Base-by-base conservation (phyloP, 1,284 basidiomycete species). In the Ganoderma meredithae region DNA sequence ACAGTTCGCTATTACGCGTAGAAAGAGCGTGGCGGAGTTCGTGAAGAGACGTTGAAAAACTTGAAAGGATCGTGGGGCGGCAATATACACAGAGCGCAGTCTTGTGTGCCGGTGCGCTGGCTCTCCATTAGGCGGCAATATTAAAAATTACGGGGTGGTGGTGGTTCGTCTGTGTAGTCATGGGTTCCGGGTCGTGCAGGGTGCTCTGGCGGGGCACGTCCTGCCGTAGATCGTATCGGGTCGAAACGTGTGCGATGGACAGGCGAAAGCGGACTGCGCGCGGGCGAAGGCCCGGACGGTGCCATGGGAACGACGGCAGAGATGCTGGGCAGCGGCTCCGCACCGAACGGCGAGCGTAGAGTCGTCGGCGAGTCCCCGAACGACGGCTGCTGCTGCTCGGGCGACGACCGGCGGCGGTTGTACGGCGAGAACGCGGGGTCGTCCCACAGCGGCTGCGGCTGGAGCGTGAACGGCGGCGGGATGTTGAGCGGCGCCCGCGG, bases 391-490 rank as follows among this genome's bases (percentile, higher is more conserved):
- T 65, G 47, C 47, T 47, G 70, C 39, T 63, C 61, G 33, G 74
- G 63, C 4, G 75, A 70, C 27, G 72, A 69, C 62, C 71, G 63
- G 44, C 73, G 74, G 53, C 75, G 73, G 31, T 72, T 72, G 67
- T 72, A 79, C 43, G 78, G 78, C 47, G 78, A 79, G 66, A 79
- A 77, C 13, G 76, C 74, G 60, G 76, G 73, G 69, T 79, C 78
- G 65, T 89, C 86, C 88, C 89, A 90, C 62, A 87, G 88, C 3
- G 89, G 89, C 66, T 79, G 81, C 3, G 90, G 89, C 75, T 90
- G 88, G n/a, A 91, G 80, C 22, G 88, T 85, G 72, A 88, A 90
- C 10, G 89, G 88, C 25, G 89, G 89, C 9, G 88, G 86, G 62
- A 90, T 78, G 66, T 74, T 72, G 67, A 84, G 77, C 73, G 85